These are phyloP conservation scores for Suillus subalutaceus DNA, from an alignment of 768 basidiomycete species.

Conservation along the genomic window DNA sequence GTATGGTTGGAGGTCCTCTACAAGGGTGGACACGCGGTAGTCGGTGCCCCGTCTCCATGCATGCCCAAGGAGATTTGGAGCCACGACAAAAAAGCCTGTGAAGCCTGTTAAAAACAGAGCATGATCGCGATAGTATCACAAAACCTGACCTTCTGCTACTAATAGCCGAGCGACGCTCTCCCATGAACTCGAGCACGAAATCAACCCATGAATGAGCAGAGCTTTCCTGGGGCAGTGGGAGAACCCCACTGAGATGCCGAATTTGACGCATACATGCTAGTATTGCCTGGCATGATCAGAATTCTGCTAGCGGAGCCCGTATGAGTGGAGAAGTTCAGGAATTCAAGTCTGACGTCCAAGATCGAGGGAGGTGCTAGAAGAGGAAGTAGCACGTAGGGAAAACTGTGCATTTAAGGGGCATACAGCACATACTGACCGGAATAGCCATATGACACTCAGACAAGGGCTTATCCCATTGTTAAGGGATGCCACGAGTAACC, in stretches of 20 bases:
- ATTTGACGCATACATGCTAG: not conserved
- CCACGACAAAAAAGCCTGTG: slow-evolving; percentile 22
- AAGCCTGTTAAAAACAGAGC: not conserved
- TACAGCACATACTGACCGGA: not conserved
- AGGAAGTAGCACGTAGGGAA: not conserved
- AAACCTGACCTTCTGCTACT: slow-evolving; percentile 19
- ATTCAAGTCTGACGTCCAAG: not conserved
- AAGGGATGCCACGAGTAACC: not conserved
- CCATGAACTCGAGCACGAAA: slow-evolving; percentile 22
- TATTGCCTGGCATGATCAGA: not conserved
- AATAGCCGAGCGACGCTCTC: slow-evolving; percentile 18
- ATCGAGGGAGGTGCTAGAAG: not conserved
- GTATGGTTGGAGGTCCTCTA: slow-evolving; percentile 19
- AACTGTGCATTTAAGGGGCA: not conserved
- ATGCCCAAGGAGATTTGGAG: slow-evolving; percentile 23
- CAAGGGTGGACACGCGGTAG: slow-evolving; percentile 14
- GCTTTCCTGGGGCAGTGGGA: slow-evolving; percentile 17
- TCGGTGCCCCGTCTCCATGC: slow-evolving; percentile 14
- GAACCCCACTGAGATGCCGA: slow-evolving; percentile 23
- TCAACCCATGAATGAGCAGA: slow-evolving; percentile 21
- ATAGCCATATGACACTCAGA: not conserved
- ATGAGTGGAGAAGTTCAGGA: too few species aligned
- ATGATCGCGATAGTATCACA: not conserved
- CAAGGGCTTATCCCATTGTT: not conserved
- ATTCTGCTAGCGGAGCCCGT: too few species aligned